Conservation (phyloP, 306 rosid species). For the Cucurbita ficifolia region DNA sequence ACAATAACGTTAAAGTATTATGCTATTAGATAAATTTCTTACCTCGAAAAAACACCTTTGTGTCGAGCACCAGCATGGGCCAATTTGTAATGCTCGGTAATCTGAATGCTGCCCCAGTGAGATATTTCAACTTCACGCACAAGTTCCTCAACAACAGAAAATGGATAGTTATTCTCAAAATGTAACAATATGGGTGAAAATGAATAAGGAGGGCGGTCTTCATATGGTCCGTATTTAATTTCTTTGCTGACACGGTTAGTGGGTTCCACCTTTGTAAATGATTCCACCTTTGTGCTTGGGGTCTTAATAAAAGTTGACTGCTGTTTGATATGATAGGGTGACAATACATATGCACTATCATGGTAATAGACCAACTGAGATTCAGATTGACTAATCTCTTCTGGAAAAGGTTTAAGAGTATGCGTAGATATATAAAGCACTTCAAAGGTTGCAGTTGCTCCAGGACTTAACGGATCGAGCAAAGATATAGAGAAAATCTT, state of each 20-base stretch:
- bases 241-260: constrained; percentile 57
- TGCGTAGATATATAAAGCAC: constrained; percentile 69
- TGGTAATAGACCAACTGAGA: constrained; percentile 79
- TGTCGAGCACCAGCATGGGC: constrained; percentile 84
- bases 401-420: constrained; percentile 83
- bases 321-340: constrained; percentile 76
- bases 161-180: constrained; percentile 87
- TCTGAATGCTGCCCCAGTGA: constrained; percentile 89
- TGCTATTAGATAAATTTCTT: constrained; percentile 14
- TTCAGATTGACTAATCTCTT: constrained; percentile 82
- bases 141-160: constrained; percentile 88
- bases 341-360: constrained; percentile 70
- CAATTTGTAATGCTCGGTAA: constrained; percentile 71
- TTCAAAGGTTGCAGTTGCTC: constrained; percentile 60
- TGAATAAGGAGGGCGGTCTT: constrained; percentile 43
- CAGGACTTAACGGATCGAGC: constrained; percentile 41
- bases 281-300: constrained; percentile 67
- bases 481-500: constrained; percentile 48
- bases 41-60: constrained; percentile 93
- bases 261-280: constrained; percentile 68
- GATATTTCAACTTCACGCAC: constrained; percentile 95
- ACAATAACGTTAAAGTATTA: not conserved
- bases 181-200: constrained; percentile 76
- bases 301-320: constrained; percentile 72
- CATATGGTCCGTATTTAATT: constrained; percentile 80